Conservation (phyloP, 495 filamentous ascomycete genomes). For the Pseudevernia furfuracea region DNA sequence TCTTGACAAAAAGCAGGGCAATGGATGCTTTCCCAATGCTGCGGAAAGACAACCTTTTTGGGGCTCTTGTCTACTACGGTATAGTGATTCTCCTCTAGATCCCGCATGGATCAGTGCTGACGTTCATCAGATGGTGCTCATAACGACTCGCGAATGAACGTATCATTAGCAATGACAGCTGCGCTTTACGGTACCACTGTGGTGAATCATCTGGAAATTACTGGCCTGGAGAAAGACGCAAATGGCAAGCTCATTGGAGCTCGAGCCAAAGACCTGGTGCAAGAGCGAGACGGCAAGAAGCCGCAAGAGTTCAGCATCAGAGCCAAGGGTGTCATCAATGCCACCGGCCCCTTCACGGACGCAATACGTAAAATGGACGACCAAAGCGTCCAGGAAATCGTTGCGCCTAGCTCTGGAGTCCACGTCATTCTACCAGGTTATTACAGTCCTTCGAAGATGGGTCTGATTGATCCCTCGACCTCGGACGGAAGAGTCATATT, state of each 20-base stretch:
- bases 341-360: conserved; percentile 93
- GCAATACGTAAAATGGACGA: conserved; percentile 87
- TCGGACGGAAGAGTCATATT: conserved; percentile 97
- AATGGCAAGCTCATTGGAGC: conserved; percentile 76
- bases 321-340: conserved; percentile 92
- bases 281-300: conserved; percentile 47
- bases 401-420: conserved; percentile 87
- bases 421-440: conserved; percentile 94
- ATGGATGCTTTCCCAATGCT: conserved; percentile 98
- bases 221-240: conserved; percentile 68
- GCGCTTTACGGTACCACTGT: conserved; percentile 89
- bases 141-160: conserved; percentile 98
- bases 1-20: conserved; percentile 87
- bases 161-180: conserved; percentile 90
- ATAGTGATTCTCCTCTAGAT: conserved; percentile 19
- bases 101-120: conserved; percentile 18
- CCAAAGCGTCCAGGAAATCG: conserved; percentile 68
- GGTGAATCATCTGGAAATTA: conserved; percentile 90
- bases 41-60: conserved; percentile 74
- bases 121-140: conserved; percentile 69
- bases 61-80: conserved; percentile 94
- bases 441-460: conserved; percentile 92
- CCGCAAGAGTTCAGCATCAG: conserved; percentile 62
- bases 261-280: conserved; percentile 63
- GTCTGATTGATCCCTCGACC: conserved; percentile 87